Percentiles rank a stretch among this genome's conserved stretches.
phyloP scores from a whole-genome alignment of 495 filamentous ascomycete genomes.

The Cladorrhinum samala region DNA sequence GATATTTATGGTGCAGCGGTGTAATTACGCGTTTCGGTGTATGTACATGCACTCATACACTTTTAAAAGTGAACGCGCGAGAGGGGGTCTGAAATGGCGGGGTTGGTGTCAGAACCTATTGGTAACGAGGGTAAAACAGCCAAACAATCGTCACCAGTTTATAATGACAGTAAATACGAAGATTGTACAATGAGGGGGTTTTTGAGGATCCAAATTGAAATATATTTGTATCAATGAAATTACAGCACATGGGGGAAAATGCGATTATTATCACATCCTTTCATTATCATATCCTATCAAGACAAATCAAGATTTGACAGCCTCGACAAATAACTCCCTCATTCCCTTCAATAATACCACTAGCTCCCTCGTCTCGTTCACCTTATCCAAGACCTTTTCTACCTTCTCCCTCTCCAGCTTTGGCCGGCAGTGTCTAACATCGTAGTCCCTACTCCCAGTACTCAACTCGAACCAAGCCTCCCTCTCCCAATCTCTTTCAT shows the following conservation, averaged over 20 bases:
- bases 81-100: no score
- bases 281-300: not conserved
- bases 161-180: no score
- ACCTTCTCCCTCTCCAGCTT: constrained; percentile 71
- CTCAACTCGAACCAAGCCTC: constrained; percentile 93
- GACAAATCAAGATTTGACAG: constrained; percentile 38
- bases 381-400: constrained; percentile 61
- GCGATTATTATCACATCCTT: no score
- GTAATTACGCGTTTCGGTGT: not conserved
- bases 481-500: constrained; percentile 79
- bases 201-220: not conserved
- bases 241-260: no score
- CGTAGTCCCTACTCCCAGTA: constrained; percentile 74
- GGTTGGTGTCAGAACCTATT: not conserved
- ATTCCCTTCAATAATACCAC: constrained; percentile 81
- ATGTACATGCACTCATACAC: no score
- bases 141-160: no score
- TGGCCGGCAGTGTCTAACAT: constrained; percentile 68
- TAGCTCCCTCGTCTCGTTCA: constrained; percentile 83
- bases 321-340: constrained; percentile 74
- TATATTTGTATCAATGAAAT: not conserved
- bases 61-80: no score
- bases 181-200: not conserved
- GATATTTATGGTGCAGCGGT: not conserved
- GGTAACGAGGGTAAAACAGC: no score